A percentile compares a stretch with the other conserved stretches of the same genome.
These are phyloP conservation scores for Globisporangium canariense DNA, from an alignment of 352 stramenopile species.

Conservation along the genomic window DNA sequence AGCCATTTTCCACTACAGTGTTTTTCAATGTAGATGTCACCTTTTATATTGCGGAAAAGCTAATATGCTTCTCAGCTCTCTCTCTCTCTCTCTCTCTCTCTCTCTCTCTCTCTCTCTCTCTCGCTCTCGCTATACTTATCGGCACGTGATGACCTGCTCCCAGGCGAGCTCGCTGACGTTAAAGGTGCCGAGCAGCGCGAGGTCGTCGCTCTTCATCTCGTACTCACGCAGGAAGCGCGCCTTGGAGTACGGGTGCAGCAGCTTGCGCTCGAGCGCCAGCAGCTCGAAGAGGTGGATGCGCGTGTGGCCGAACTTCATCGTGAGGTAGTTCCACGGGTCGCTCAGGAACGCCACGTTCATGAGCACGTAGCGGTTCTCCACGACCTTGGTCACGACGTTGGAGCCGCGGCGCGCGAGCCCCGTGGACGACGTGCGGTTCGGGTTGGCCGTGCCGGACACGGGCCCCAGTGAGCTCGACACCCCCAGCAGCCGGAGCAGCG, in stretches of 20 bases:
- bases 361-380: constrained; percentile 37
- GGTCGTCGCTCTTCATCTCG: constrained; percentile 34
- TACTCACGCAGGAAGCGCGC: constrained; percentile 50
- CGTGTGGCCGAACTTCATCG: constrained; percentile 44
- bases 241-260: constrained; percentile 48
- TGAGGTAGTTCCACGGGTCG: constrained; percentile 49
- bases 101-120: not conserved
- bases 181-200: constrained; percentile 42
- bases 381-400: constrained; percentile 12
- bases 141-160: constrained; percentile 47
- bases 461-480: constrained; percentile 3
- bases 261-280: constrained; percentile 27
- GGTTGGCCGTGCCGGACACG: not conserved
- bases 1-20: too few relatives aligned
- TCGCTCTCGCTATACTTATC: constrained; percentile 13
- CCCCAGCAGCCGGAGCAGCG: constrained; percentile 27
- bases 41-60: too few relatives aligned
- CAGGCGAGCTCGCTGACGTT: constrained; percentile 45
- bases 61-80: too few relatives aligned
- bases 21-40: too few relatives aligned
- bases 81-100: too few relatives aligned
- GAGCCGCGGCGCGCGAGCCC: constrained; percentile 18
- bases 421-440: constrained; percentile 2
- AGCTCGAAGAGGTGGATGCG: constrained; percentile 40
- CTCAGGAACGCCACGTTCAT: constrained; percentile 62